Evolutionary conservation across 805 yeast genomes (phyloP), one percentile per base, ranked within the genome.

Genomic region (Yarrowia sp.): DNA sequence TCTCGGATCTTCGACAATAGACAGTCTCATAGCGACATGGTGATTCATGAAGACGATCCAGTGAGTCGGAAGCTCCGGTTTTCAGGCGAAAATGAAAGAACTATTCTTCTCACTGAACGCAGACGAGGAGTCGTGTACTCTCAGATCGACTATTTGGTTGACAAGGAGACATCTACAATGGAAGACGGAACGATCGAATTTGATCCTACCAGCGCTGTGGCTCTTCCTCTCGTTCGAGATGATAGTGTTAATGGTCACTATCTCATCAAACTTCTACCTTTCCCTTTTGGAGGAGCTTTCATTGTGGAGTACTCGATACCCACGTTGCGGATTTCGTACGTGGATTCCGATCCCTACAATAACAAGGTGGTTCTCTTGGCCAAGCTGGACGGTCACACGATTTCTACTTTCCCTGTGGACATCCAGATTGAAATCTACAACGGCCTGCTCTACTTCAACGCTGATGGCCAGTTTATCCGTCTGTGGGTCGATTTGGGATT

Each of bases 381-480:
- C 14, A 53, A 53, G 14, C 19, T 53, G 36, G 45, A 53, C 9
- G 59, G 59, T 10, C 59, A 53, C 45, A 53, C 59, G 4, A 53
- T 53, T 19, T 40, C 59, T 5, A n/a, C 59, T 14, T 53, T 53
- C 8, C 59, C 59, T 4, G 59, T 53, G 8, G 59, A 53, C 15
- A 53, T 53, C 45, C 59, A 53, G 45, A 53, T 53, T 15, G 59
- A 53, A 22, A 53, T 53, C 14, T 53, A 53, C 59, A 53, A 53
- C 7, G 59, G 59, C 4, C 14, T 53, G 36, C 22, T 53, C 11
- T 53, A 19, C 16, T 53, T 53, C 45, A 53, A 53, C 14, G 45
- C 40, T 8, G 59, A 53, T 16, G 59, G 59, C 35, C 59, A 53
- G 35, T 53, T 53, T 40, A 45, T 53, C 36, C 45, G 59, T 19